Percentiles rank a stretch among this genome's conserved stretches.
Conservation (phyloP, 208 protist genomes). For the Perkinsela sp. region DNA sequence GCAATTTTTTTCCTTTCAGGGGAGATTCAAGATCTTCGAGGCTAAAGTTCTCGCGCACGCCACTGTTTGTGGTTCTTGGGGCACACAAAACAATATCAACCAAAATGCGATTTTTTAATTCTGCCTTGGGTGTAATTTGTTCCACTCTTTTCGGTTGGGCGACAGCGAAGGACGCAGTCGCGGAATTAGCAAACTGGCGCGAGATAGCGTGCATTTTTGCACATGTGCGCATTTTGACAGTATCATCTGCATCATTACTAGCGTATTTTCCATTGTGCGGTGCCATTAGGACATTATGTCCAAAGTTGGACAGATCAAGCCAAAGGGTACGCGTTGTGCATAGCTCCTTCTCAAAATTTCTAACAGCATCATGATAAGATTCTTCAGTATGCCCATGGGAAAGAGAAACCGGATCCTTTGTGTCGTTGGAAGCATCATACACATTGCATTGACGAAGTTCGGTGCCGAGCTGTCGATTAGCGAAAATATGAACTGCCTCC, state of each 20-base stretch:
- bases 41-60: background rate
- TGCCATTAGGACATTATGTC: background rate
- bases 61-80: background rate
- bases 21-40: background rate
- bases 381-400: too few species aligned
- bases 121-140: background rate
- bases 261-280: background rate
- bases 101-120: background rate
- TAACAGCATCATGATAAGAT: background rate
- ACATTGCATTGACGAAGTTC: background rate
- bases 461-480: background rate
- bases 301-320: background rate
- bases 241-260: background rate
- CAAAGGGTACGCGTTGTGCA: background rate
- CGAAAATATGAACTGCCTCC: background rate
- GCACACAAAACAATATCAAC: background rate
- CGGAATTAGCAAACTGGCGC: background rate
- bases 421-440: background rate
- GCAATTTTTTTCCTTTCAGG: background rate
- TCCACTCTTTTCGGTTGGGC: background rate
- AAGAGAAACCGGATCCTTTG: background rate
- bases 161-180: background rate
- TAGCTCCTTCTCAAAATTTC: background rate
- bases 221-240: background rate
- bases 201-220: background rate